Base-by-base conservation (phyloP, 208 protist species). In the Trypanosoma boissoni region DNA sequence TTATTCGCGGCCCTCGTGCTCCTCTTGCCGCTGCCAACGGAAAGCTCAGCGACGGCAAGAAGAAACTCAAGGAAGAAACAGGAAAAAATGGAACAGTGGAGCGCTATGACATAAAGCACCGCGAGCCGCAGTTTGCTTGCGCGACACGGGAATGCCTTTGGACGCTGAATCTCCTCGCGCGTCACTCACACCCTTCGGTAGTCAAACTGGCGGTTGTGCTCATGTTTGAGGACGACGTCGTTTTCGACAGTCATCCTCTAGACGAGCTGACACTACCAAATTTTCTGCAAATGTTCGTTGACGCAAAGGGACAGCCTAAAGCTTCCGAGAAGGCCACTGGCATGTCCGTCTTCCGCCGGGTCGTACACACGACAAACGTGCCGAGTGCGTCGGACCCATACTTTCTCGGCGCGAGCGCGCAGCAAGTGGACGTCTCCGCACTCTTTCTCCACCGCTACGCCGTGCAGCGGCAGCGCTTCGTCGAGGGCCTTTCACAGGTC, bases 391-490 rank as follows among this genome's bases (percentile, higher is more conserved):
- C 83, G 3, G 89, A 95, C 69, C 74, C 83, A 18, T 91, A 91
- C 72, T 95, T 95, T 67, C 83, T 93, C 54, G 72, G 88, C 64
- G 73, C 89, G 28, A 80, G 61, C 57, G 77, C 86, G n/a, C 75
- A 83, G 57, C 73, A 92, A 18, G 84, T 95, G 39, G 89, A 95
- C 49, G 89, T 95, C 4, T 63, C 78, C 3, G 80, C 83, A 14
- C 76, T 95, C 31, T 95, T 95, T 52, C 44, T 95, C 24, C 89
- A 95, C 62, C 83, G 89, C 56, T 95, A 93, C 68, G 89, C 89
- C 36, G 86, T 95, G 52, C 89, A 95, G 60, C 83, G 89, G 0
- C 79, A 92, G 66, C 85, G 83, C 45, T 95, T 95, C 67, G 39
- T 92, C 16, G 73, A 91, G 26, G 83, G 80, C 20, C 68, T 93